Evolutionary conservation across 2,329 filamentous ascomycete species (phyloP), one percentile per base, ranked within the genome.

Genomic region (Fusarium papillatum): DNA sequence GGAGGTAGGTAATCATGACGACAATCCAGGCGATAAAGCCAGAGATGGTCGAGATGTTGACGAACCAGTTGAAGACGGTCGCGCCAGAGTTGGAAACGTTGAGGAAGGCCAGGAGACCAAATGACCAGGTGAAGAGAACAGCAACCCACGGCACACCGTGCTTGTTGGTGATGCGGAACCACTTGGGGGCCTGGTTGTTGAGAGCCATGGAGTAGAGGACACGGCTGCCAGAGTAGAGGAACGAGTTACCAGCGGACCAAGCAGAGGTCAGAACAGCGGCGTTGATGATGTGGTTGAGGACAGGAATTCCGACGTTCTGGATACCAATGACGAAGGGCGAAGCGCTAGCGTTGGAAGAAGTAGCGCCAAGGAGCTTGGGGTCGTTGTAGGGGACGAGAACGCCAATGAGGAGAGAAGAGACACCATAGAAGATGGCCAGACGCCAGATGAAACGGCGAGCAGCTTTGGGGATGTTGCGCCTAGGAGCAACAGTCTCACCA

Each of bases 1-100:
- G 89, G 29, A 92, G 82, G 76, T 91, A 92, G 2, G 89, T 91
- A 73, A 90, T 81, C 79, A 90, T 85, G 74, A 91, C 86, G 34
- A 90, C 86, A 71, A 91, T 87, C 90, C 90, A 92, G 36, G 89
- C 90, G 77, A 92, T 88, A 79, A 88, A 89, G 5, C 89, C 90
- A 0, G 88, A 88, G 67, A 91, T 90, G 70, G 89, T 94, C 19
- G 91, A 92, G 66, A 95, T 88, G 80, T 93, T 94, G 78, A 92
- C 88, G 81, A 95, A 93, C 91, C 93, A 95, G 68, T 87, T 88
- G 81, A 95, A 95, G 7, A 94, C 93, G 7, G 86, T 86, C 55
- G 90, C 88, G 19, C 92, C 92, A 36, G 87, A 89, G 77, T 88
- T 89, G 57, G 90, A 92, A 16, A 93, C 87, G 79, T 93, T 94